phyloP scores from a whole-genome alignment of 352 stramenopile genomes.

The Albugo laibachii region DNA sequence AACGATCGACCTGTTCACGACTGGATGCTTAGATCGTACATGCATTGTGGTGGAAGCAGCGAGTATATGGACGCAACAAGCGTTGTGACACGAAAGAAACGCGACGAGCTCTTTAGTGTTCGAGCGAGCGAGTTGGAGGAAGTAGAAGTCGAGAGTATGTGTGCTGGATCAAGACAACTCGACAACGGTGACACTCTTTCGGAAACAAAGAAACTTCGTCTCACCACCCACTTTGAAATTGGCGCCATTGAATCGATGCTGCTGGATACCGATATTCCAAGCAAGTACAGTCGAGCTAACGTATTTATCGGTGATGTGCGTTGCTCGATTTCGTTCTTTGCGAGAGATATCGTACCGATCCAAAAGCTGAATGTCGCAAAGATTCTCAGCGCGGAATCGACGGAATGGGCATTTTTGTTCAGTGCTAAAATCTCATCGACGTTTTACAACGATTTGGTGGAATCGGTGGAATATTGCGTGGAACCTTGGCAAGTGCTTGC shows the following conservation, averaged over 20 bases:
- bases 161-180: slow-evolving; percentile 9
- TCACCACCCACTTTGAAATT: slow-evolving; percentile 38
- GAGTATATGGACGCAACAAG: slow-evolving; percentile 46
- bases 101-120: slow-evolving; percentile 37
- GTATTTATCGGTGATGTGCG: slow-evolving; percentile 47
- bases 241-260: slow-evolving; percentile 41
- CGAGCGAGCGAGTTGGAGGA: slow-evolving; percentile 15
- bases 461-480: slow-evolving; percentile 52
- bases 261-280: slow-evolving; percentile 30
- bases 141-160: slow-evolving; percentile 6
- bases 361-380: slow-evolving; percentile 1
- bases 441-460: slow-evolving; percentile 43
- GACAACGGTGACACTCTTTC: background rate
- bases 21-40: slow-evolving; percentile 41
- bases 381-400: slow-evolving; percentile 6
- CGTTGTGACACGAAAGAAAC: slow-evolving; percentile 43
- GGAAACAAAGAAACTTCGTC: slow-evolving; percentile 1
- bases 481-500: slow-evolving; percentile 46
- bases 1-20: slow-evolving; percentile 11
- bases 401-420: slow-evolving; percentile 36
- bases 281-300: slow-evolving; percentile 28
- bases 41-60: slow-evolving; percentile 37
- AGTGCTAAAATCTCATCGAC: slow-evolving; percentile 44
- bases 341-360: background rate
- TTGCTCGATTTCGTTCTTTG: slow-evolving; percentile 25